Base-by-base conservation (phyloP, 495 filamentous ascomycete genomes). In the Collariella sp. region DNA sequence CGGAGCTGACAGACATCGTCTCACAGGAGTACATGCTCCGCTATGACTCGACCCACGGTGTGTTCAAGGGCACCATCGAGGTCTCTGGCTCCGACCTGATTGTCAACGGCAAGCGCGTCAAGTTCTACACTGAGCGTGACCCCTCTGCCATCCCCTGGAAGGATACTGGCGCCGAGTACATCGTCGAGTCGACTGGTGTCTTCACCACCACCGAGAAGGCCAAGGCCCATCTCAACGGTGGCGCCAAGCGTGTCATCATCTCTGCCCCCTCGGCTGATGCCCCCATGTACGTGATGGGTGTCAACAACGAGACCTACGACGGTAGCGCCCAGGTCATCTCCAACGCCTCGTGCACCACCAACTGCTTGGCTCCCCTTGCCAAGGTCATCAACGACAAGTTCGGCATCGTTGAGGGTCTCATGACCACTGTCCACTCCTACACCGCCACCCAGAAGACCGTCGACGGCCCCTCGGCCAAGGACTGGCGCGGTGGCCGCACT, bases 371-470 rank as follows among this genome's bases (percentile, higher is more conserved):
- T 74, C 93, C 93, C 67, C 86, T 98, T 60, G 93, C 94, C 77
- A 98, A 98, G 86, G 89, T 98, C 65, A 79, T 98, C 78, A 76
- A 98, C 83, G 93, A 98, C 80, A 90, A 97, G 68, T 98, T 83
- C 81, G 84, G 79, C 73, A 89, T 98, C 75, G 76, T 97, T 71
- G 93, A 98, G 82, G 93, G 94, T 80, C 86, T 98, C 62, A 98
- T 98, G 93, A 98, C 93, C 74, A 98, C 93, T 57, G 82, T 97
- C 74, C 93, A 98, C 86, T 96, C 93, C 66, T 97, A 97, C 87
- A 98, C 93, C 63, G 94, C 93, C 65, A 98, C 93, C 71, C 93
- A 98, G 81, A 97, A 97, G 87, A 95, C 91, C 59, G 93, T 98
- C 64, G 93, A 98, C 66, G 94, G 90, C 66, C 93, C 93, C 62